Conservation (phyloP, 169 alveolate species). For the Blepharisma undulans region DNA sequence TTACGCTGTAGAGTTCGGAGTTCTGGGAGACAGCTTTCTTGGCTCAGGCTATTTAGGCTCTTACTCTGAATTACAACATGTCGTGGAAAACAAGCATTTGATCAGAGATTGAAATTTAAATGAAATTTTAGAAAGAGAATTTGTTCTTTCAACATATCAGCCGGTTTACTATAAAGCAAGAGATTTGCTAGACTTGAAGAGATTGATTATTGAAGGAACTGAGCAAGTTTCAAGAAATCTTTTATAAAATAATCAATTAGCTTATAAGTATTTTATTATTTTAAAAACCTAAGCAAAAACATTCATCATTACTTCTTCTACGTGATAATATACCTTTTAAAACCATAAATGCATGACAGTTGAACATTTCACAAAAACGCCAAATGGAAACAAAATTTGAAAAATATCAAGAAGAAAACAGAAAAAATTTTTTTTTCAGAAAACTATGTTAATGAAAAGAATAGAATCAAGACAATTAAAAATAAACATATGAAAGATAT, state of each 20-base stretch:
- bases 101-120: not conserved
- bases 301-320: too few species aligned
- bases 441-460: not conserved
- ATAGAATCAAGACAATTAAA: not conserved
- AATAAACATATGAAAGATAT: not conserved
- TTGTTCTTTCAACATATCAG: conserved; percentile 2
- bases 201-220: too few species aligned
- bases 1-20: conserved; percentile 19
- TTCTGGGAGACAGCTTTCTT: not conserved
- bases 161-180: not conserved
- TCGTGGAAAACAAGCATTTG: not conserved
- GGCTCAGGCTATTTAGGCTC: conserved; percentile 35
- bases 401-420: conserved; percentile 17
- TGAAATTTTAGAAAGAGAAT: not conserved
- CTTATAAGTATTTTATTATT: too few species aligned
- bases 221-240: too few species aligned
- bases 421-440: conserved; percentile 31
- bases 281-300: too few species aligned
- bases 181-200: too few species aligned
- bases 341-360: too few species aligned
- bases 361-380: not conserved
- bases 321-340: too few species aligned
- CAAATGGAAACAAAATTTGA: not conserved
- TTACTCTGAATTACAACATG: not conserved
- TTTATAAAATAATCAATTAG: too few species aligned